Base-by-base conservation (phyloP, 345 rosid species). In the Geranium rotundifolium region DNA sequence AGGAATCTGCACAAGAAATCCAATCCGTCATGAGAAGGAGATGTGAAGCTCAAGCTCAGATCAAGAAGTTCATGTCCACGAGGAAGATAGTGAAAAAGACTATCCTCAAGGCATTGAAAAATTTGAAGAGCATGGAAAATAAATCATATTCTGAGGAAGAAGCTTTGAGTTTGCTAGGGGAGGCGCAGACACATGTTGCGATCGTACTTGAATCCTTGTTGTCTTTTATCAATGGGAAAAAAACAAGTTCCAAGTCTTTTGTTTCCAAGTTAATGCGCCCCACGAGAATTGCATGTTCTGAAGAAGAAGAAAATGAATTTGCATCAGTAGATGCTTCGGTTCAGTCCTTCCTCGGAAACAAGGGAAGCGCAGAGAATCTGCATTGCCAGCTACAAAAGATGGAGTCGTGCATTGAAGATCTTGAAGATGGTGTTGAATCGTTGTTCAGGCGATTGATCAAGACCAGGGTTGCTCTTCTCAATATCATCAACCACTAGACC, bases 81-180 rank as follows among this genome's bases (percentile, higher is more conserved):
- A 80, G 86, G 77, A 81, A 71, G 63, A 41, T 60, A 4, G 63
- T 72, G 37, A 81, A 76, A 65, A 83, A 69, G 65, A 69, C 80
- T 58, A 65, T 80, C 63, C 70, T 64, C 7, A 80, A 77, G 67
- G 72, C 72, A 57, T 16, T 73, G 31, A 75, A 59, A 67, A 65
- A 14, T 46, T 67, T 76, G 61, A 68, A 78, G 64, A 58, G 20
- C 19, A 12, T 63, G 60, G 57, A 73, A 58, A 71, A 61, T 54
- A 75, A 67, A 60, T 31, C 31, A 29, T 54, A 63, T 54, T 34
- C 57, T 9, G 20, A 10, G 34, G 57, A 2, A 13, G 64, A 56
- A 16, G 66, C 68, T 2, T 55, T 61, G 4, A 41, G 17, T 54
- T 61, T 72, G 34, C 71, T 82, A 52, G 67, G 67, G 54, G 76